Conservation (phyloP, 2,329 filamentous ascomycete species). For the Exophiala aquamarina region DNA sequence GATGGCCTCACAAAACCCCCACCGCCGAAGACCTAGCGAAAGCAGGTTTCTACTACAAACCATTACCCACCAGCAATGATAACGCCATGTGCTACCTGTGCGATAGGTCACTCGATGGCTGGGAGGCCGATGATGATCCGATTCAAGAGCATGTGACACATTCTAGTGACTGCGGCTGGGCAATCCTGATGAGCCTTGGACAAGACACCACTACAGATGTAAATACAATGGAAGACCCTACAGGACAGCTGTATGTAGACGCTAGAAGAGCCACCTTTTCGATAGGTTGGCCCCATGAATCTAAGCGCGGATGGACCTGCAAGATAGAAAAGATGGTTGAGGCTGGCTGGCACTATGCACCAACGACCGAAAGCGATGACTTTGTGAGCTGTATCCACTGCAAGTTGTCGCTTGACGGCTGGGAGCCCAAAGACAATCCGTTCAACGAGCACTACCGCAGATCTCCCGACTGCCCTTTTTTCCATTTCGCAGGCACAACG, state of each 20-base stretch:
- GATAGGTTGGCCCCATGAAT: slow-evolving; percentile 85
- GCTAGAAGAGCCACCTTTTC: slow-evolving; percentile 82
- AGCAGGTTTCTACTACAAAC: slow-evolving; percentile 89
- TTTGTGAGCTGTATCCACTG: slow-evolving; percentile 92
- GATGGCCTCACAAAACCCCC: slow-evolving; percentile 77
- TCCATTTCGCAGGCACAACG: slow-evolving; percentile 63
- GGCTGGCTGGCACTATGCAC: slow-evolving; percentile 92
- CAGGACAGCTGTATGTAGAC: slow-evolving; percentile 66
- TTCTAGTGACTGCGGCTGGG: slow-evolving; percentile 82
- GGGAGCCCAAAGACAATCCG: slow-evolving; percentile 91
- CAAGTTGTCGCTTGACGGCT: slow-evolving; percentile 83
- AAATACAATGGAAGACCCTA: slow-evolving; percentile 68
- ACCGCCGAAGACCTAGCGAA: slow-evolving; percentile 73
- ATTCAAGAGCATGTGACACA: slow-evolving; percentile 83
- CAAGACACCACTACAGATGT: slow-evolving; percentile 62
- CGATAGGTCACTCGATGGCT: slow-evolving; percentile 79
- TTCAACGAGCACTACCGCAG: slow-evolving; percentile 84
- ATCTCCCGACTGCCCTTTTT: slow-evolving; percentile 79
- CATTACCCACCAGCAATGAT: slow-evolving; percentile 72
- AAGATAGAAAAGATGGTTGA: slow-evolving; percentile 89
- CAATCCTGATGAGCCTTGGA: slow-evolving; percentile 66
- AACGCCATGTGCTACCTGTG: slow-evolving; percentile 91
- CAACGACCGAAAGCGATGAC: slow-evolving; percentile 78
- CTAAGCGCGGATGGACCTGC: slow-evolving; percentile 83
- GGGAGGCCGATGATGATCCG: slow-evolving; percentile 84